These are phyloP conservation scores for Erythrophleum fordii DNA, from an alignment of 306 rosid genomes.

Conservation along the genomic window DNA sequence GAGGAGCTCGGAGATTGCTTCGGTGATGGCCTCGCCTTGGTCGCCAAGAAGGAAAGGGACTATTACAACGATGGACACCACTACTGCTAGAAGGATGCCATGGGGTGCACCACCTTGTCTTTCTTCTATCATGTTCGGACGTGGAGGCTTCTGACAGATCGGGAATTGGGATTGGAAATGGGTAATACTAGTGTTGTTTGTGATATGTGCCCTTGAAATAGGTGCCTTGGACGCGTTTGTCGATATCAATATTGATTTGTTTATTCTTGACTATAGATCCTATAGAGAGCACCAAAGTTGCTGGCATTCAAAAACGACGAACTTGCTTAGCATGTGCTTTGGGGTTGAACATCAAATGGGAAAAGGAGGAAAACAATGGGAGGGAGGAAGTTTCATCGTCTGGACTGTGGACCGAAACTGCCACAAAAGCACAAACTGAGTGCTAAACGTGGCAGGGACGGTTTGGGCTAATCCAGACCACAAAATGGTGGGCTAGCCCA, in stretches of 20 bases:
- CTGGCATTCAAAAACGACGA: not conserved
- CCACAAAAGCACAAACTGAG: not conserved
- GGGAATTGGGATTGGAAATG: not conserved
- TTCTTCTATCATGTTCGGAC: slow-evolving; percentile 47
- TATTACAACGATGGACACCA: slow-evolving; percentile 59
- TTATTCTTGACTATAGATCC: not conserved
- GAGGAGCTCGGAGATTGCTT: slow-evolving; percentile 69
- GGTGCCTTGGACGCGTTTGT: slow-evolving; percentile 17
- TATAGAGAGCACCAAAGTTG: not conserved
- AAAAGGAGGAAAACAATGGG: no score
- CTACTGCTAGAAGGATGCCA: slow-evolving; percentile 68
- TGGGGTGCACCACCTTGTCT: slow-evolving; percentile 77
- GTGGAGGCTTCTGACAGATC: not conserved
- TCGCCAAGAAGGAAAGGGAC: slow-evolving; percentile 77
- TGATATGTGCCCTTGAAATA: not conserved
- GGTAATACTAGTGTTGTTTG: not conserved
- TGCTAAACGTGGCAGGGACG: no score
- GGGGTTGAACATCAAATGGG: not conserved
- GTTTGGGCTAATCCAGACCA: not conserved
- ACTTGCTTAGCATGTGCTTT: slow-evolving; percentile 10
- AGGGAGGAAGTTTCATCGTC: not conserved
- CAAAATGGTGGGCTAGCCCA: not conserved
- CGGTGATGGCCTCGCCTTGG: slow-evolving; percentile 78
- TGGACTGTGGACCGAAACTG: not conserved
- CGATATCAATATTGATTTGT: not conserved